Conservation (phyloP, 805 yeast genomes). For the Candida insectalens region DNA sequence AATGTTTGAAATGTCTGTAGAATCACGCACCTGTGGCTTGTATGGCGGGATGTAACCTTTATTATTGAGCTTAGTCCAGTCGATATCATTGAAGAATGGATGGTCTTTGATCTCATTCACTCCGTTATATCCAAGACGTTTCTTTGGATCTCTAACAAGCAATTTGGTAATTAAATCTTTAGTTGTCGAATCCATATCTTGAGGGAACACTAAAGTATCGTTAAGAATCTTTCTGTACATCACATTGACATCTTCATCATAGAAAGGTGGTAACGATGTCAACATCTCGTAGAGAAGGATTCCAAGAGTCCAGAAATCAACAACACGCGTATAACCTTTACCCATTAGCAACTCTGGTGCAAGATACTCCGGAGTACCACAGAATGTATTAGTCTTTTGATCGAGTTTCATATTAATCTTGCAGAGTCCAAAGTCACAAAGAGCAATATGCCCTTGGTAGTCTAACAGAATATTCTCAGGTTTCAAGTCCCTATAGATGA, state of each 20-base stretch:
- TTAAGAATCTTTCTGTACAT: conserved; percentile 93
- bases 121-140: conserved; percentile 70
- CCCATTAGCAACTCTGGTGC: conserved; percentile 91
- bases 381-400: conserved; percentile 82
- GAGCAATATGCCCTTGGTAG: conserved; percentile 94
- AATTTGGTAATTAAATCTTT: conserved; percentile 67
- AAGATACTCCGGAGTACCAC: conserved; percentile 96
- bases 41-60: conserved; percentile 94
- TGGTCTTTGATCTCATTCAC: conserved; percentile 79
- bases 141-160: conserved; percentile 75
- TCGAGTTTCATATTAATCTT: conserved; percentile 88
- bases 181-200: conserved; percentile 78
- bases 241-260: conserved; percentile 83
- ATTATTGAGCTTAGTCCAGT: conserved; percentile 74
- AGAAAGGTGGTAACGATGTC: conserved; percentile 94
- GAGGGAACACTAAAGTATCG: conserved; percentile 84
- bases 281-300: conserved; percentile 91
- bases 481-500: conserved; percentile 89
- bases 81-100: conserved; percentile 79
- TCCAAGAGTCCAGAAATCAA: conserved; percentile 99
- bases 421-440: conserved; percentile 96
- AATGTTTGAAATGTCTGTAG: conserved; percentile 86
- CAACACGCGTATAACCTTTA: conserved; percentile 90
- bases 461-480: conserved; percentile 93
- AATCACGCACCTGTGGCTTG: conserved; percentile 81